Percentiles rank a stretch among this genome's conserved stretches.
Conservation (phyloP, 1,284 basidiomycete genomes). For the Rhizoctonia solani region DNA sequence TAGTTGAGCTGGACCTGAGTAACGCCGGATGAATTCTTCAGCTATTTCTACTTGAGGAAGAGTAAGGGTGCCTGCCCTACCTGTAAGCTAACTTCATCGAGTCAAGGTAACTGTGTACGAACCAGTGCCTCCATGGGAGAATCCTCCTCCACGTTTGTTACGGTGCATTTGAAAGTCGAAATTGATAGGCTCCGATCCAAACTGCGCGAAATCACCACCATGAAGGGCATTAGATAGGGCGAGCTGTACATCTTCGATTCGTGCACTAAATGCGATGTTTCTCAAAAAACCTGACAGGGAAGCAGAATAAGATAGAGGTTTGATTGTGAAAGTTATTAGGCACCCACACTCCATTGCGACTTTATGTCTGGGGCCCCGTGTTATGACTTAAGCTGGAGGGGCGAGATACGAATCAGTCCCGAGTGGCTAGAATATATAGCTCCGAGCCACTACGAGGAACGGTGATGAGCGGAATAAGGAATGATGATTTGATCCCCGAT, state of each 20-base stretch:
- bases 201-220: constrained; percentile 22
- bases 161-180: constrained; percentile 58
- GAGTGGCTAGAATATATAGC: constrained; percentile 7
- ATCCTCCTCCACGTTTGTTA: constrained; percentile 53
- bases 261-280: constrained; percentile 9
- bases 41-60: constrained; percentile 52
- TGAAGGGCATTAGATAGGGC: constrained; percentile 21
- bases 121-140: constrained; percentile 50
- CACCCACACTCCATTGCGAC: constrained; percentile 12
- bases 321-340: not conserved
- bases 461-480: not conserved
- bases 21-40: constrained; percentile 52
- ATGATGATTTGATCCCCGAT: not conserved
- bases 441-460: not conserved
- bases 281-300: constrained; percentile 11
- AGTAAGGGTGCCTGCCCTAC: constrained; percentile 48
- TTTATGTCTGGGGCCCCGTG: not conserved
- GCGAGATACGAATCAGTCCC: not conserved
- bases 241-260: not conserved
- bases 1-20: constrained; percentile 50
- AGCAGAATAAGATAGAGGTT: not conserved
- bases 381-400: not conserved
- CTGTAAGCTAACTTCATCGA: not conserved
- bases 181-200: constrained; percentile 48
- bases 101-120: not conserved